Evolutionary conservation across 768 basidiomycete species (phyloP).

Genomic region (Cyathus striatus): DNA sequence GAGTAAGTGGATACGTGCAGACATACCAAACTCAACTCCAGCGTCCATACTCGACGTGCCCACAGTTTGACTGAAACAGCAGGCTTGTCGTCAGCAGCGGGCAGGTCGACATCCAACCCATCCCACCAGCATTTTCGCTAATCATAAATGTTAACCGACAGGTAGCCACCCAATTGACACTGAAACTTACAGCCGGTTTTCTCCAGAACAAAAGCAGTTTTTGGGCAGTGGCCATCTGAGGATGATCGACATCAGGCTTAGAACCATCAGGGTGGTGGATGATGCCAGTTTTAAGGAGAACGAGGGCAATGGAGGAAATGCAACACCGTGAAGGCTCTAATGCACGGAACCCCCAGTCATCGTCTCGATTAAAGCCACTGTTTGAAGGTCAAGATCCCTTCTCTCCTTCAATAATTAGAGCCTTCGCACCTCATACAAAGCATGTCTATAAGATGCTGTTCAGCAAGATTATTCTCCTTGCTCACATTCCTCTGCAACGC

Average conservation of each 20-base stretch:
- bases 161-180: conserved; percentile 3
- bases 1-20: not conserved
- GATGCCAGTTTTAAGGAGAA: conserved; percentile 96
- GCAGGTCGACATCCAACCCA: conserved; percentile 84
- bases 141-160: conserved; percentile 4
- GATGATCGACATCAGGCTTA: conserved; percentile 73
- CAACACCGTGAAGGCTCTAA: conserved; percentile 95
- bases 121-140: conserved; percentile 99
- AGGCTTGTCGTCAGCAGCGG: conserved; percentile 45
- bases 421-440: conserved; percentile 89
- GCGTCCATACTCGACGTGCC: conserved; percentile 97
- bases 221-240: conserved; percentile 96
- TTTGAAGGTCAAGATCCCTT: conserved; percentile 2
- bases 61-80: conserved; percentile 78
- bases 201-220: conserved; percentile 97
- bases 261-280: conserved; percentile 66
- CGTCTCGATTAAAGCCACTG: conserved; percentile 96
- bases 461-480: conserved; percentile 98
- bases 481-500: conserved; percentile 98
- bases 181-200: conserved; percentile 97
- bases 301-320: conserved; percentile 97
- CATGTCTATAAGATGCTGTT: conserved; percentile 99
- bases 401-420: conserved; percentile 6
- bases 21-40: conserved; percentile 89
- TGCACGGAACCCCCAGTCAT: conserved; percentile 96